Conservation (phyloP, 768 basidiomycete species). For the Mycena leptocephala region DNA sequence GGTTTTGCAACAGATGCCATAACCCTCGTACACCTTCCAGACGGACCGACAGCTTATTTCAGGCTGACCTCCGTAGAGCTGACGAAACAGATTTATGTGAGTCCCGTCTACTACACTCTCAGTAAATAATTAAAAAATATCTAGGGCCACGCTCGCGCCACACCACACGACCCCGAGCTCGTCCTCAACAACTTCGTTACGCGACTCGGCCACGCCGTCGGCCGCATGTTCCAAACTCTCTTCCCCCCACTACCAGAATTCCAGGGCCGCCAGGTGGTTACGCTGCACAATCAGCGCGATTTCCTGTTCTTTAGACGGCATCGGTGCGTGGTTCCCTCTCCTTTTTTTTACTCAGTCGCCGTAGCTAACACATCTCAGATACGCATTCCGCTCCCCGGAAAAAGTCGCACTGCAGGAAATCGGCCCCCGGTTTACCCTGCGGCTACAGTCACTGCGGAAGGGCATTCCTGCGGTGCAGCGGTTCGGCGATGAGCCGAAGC, state of each 20-base stretch:
- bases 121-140: background rate
- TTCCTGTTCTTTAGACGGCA: conserved; percentile 98
- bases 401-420: conserved; percentile 97
- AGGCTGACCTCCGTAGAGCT: conserved; percentile 92
- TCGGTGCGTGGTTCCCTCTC: conserved; percentile 69
- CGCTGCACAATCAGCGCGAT: conserved; percentile 97
- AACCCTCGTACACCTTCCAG: conserved; percentile 91
- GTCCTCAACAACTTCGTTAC: conserved; percentile 97
- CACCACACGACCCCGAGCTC: conserved; percentile 95
- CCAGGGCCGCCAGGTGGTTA: conserved; percentile 96
- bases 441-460: conserved; percentile 90
- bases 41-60: conserved; percentile 96
- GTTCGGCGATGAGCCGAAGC: conserved; percentile 74
- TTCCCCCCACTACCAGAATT: conserved; percentile 97
- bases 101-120: conserved; percentile 41
- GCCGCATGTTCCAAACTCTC: conserved; percentile 95
- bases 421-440: conserved; percentile 96
- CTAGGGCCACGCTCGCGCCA: conserved; percentile 93
- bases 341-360: conserved; percentile 16
- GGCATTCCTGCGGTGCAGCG: conserved; percentile 88
- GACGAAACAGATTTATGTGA: conserved; percentile 88
- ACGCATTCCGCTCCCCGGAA: conserved; percentile 93
- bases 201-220: conserved; percentile 92
- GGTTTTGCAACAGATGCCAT: conserved; percentile 80
- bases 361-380: conserved; percentile 61